A percentile compares a stretch with the other conserved stretches of the same genome.
Conservation (phyloP, 1,284 basidiomycete genomes). For the Dichomitus squalens region DNA sequence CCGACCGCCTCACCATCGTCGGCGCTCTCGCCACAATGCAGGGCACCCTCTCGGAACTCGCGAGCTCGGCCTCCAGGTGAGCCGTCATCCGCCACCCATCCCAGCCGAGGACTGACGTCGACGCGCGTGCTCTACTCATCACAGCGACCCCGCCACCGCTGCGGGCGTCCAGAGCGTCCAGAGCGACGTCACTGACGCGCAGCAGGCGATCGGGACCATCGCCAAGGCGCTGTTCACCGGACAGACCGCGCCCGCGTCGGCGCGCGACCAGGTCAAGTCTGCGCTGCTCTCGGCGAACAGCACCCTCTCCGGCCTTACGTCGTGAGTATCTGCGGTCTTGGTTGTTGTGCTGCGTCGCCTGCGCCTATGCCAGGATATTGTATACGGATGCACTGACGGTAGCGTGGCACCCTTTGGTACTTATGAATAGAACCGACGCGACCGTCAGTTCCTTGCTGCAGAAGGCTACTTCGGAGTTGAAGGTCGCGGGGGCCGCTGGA, state of each 20-base stretch:
- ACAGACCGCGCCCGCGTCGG: conserved; percentile 37
- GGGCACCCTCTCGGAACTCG: conserved; percentile 32
- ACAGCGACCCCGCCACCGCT: conserved; percentile 33
- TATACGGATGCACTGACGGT: not conserved
- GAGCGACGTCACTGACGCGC: conserved; percentile 33
- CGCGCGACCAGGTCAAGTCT: conserved; percentile 36
- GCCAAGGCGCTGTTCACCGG: conserved; percentile 37
- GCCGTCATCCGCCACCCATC: not conserved
- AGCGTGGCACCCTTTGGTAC: not conserved
- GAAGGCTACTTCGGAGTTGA: conserved; percentile 24
- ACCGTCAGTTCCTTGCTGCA: conserved; percentile 13
- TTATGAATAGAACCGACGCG: conserved; percentile 23
- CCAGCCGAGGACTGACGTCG: not conserved
- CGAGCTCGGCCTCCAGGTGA: conserved; percentile 18
- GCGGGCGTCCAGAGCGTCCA: conserved; percentile 29
- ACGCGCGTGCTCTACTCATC: not conserved
- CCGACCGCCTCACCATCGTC: conserved; percentile 38
- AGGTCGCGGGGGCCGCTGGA: conserved; percentile 20
- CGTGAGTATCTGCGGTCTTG: conserved; percentile 31
- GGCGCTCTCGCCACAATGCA: conserved; percentile 31
- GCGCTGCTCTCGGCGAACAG: conserved; percentile 35
- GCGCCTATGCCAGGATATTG: not conserved
- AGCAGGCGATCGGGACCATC: conserved; percentile 37
- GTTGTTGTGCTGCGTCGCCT: not conserved
- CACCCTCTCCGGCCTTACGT: conserved; percentile 34